A percentile compares a stretch with the other conserved stretches of the same genome.
These are phyloP conservation scores for Mucor irregularis DNA, from an alignment of 371 early-diverging fungal species.

Conservation along the genomic window DNA sequence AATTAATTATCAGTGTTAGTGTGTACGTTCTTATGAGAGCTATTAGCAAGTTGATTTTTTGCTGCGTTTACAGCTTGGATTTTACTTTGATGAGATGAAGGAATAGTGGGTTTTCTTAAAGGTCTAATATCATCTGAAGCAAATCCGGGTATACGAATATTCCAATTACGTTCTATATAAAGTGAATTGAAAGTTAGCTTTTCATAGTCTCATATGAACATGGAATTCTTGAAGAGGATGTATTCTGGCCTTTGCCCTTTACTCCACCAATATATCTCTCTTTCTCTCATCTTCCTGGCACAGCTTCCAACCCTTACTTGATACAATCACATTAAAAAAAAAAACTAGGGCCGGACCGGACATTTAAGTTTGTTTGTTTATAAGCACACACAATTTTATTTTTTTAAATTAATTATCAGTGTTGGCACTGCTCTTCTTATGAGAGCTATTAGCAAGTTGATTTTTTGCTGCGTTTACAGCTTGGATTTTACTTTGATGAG, in stretches of 20 bases:
- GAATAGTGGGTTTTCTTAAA: constrained; percentile 66
- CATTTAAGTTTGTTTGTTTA: neutral
- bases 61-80: constrained; percentile 68
- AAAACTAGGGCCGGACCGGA: neutral
- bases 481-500: constrained; percentile 69
- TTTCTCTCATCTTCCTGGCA: too few species aligned
- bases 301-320: too few species aligned
- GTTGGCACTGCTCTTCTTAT: neutral
- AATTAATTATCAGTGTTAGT: too few species aligned
- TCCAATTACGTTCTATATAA: constrained; percentile 93
- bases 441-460: constrained; percentile 14
- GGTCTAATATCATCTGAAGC: constrained; percentile 82
- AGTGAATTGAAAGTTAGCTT: too few species aligned
- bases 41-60: constrained; percentile 31
- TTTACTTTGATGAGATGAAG: constrained; percentile 66
- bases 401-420: neutral
- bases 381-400: too few species aligned
- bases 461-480: constrained; percentile 64
- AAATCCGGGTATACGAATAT: constrained; percentile 91
- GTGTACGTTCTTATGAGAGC: neutral
- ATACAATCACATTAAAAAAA: neutral
- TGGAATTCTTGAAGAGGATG: too few species aligned
- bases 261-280: too few species aligned
- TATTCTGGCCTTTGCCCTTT: too few species aligned
- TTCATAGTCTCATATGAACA: neutral